These are phyloP conservation scores for Claviceps fusiformis DNA, from an alignment of 2,329 filamentous ascomycete genomes.

Conservation along the genomic window DNA sequence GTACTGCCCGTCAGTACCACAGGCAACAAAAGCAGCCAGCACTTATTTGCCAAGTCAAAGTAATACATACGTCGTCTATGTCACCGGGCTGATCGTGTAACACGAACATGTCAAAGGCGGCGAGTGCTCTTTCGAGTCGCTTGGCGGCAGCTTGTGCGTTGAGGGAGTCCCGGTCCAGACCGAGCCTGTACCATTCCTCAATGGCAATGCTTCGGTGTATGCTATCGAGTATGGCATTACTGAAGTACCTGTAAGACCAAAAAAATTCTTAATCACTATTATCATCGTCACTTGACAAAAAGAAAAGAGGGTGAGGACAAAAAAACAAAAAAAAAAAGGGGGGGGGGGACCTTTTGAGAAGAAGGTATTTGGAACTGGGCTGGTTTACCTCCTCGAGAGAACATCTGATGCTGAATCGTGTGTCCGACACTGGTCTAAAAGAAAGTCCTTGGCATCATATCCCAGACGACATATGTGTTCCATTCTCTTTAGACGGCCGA, in stretches of 20 bases:
- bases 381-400: conserved; percentile 51
- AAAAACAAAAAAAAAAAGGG: neutral
- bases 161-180: conserved; percentile 9
- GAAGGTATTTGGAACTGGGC: neutral
- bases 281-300: neutral
- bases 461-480: conserved; percentile 58
- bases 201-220: conserved; percentile 73
- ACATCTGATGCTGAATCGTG: conserved; percentile 54
- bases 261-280: conserved; percentile 2
- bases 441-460: conserved; percentile 78
- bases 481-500: conserved; percentile 54
- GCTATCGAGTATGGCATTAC: conserved; percentile 58
- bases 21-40: neutral
- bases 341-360: neutral
- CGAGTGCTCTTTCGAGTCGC: conserved; percentile 58
- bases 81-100: conserved; percentile 61
- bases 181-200: conserved; percentile 51
- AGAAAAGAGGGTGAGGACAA: neutral
- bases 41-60: neutral
- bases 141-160: conserved; percentile 24
- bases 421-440: conserved; percentile 51
- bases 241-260: conserved; percentile 50
- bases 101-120: conserved; percentile 82
- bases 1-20: conserved; percentile 2
- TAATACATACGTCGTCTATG: conserved; percentile 48